Evolutionary conservation across 169 alveolate genomes (phyloP).

Genomic region (Cyclospora cayetanensis): DNA sequence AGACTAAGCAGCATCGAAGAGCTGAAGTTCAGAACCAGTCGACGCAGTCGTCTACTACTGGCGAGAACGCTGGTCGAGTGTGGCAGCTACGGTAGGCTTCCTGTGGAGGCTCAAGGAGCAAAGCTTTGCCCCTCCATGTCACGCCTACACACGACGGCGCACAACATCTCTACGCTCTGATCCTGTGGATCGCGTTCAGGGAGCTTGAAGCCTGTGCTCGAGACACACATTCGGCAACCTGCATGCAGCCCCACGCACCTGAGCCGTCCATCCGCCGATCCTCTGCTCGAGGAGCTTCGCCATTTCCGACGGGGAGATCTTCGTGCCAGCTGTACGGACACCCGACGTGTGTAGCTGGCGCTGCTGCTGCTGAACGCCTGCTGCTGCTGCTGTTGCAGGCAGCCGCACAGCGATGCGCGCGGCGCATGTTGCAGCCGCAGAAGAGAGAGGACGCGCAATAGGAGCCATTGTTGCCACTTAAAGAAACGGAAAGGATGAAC

Average conservation of each 20-base stretch:
- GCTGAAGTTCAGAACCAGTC: too few relatives aligned
- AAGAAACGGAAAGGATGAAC: not conserved
- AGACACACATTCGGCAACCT: too few relatives aligned
- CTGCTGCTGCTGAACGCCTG: slow-evolving; percentile 37
- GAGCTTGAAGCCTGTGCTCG: too few relatives aligned
- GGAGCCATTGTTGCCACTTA: not conserved
- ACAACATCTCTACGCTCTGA: too few relatives aligned
- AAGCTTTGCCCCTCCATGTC: too few relatives aligned
- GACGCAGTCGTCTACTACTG: too few relatives aligned
- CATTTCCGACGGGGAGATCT: slow-evolving; percentile 87
- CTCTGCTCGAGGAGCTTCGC: slow-evolving; percentile 84
- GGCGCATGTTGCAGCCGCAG: slow-evolving; percentile 6
- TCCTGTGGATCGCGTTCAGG: too few relatives aligned
- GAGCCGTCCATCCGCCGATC: slow-evolving; percentile 83
- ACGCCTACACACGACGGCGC: too few relatives aligned
- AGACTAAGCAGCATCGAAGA: too few relatives aligned
- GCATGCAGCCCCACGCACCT: slow-evolving; percentile 57
- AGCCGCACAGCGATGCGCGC: not conserved
- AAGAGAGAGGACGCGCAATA: not conserved
- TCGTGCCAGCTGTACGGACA: slow-evolving; percentile 75
- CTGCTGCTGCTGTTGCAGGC: slow-evolving; percentile 25
- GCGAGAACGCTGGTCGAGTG: too few relatives aligned
- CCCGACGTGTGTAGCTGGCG: slow-evolving; percentile 48
- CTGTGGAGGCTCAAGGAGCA: too few relatives aligned
- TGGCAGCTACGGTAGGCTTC: too few relatives aligned